Evolutionary conservation across 1,284 basidiomycete genomes (phyloP).

Genomic region (Apiotrichum mycotoxinovorans): DNA sequence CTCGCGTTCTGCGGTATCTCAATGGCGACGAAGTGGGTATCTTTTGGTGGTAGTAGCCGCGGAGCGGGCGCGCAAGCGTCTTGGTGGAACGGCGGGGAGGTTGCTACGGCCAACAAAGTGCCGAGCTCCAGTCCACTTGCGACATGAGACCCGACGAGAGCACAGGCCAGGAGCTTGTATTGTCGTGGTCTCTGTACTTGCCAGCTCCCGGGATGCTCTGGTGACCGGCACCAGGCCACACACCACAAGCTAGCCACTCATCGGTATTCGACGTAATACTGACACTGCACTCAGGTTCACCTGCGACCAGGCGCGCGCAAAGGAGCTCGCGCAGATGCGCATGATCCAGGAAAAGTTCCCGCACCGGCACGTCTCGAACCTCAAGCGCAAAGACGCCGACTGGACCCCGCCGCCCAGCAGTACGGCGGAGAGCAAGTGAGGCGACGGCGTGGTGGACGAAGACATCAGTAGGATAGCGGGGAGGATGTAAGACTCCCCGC

Average conservation of each 20-base stretch:
- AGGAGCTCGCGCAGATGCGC: constrained; percentile 43
- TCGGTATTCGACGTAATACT: no score
- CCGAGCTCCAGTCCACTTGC: no score
- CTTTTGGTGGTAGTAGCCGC: background rate
- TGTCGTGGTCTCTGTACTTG: no score
- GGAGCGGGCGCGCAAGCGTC: no score
- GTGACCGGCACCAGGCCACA: no score
- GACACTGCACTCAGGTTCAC: background rate
- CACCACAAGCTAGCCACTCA: no score
- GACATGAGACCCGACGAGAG: no score
- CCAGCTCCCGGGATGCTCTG: no score
- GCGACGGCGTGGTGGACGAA: background rate
- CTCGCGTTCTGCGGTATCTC: constrained; percentile 40
- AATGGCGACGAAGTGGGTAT: constrained; percentile 35
- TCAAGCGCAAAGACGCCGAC: constrained; percentile 24
- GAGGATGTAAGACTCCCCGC: background rate
- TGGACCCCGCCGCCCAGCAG: constrained; percentile 9
- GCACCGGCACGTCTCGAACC: constrained; percentile 46
- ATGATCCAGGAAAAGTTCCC: constrained; percentile 46
- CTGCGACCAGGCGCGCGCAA: constrained; percentile 3
- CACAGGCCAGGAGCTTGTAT: no score
- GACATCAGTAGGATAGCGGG: no score
- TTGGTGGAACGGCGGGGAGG: no score
- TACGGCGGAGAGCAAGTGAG: background rate
- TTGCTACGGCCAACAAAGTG: no score